Evolutionary conservation across 305 asterid genomes (phyloP).

Genomic region (Fraxinus dipetala): DNA sequence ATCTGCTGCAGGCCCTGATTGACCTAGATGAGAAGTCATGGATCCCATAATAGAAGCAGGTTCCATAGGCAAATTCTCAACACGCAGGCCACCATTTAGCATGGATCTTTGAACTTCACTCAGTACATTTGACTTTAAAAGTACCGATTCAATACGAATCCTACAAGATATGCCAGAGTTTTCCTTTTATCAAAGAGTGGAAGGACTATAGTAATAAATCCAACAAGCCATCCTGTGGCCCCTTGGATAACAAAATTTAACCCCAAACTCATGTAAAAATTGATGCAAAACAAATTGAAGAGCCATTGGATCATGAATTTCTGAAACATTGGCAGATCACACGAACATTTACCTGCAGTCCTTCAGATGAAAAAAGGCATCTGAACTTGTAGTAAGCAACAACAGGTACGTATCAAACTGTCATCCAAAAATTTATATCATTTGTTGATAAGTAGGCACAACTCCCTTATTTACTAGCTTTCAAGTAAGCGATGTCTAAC

Average conservation of each 20-base stretch:
- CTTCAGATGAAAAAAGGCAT: constrained; percentile 84
- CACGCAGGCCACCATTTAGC: constrained; percentile 82
- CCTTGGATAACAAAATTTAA: background rate
- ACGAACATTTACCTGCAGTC: constrained; percentile 75
- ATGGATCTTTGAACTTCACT: constrained; percentile 89
- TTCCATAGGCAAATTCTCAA: constrained; percentile 68
- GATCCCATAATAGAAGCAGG: constrained; percentile 59
- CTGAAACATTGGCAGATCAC: constrained; percentile 16
- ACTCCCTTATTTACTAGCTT: background rate
- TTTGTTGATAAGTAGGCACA: constrained; percentile 15
- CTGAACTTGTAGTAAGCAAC: constrained; percentile 84
- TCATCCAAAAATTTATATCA: constrained; percentile 25
- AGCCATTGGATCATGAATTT: constrained; percentile 12
- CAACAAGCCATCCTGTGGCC: constrained; percentile 18
- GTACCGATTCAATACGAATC: constrained; percentile 77
- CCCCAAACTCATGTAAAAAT: background rate
- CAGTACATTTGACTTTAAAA: constrained; percentile 79
- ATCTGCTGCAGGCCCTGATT: constrained; percentile 45
- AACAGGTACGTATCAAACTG: constrained; percentile 88
- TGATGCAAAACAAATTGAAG: constrained; percentile 10
- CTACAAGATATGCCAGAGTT: constrained; percentile 41
- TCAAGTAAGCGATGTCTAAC: background rate
- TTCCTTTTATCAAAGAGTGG: constrained; percentile 26
- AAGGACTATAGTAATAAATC: background rate
- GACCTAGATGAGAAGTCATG: constrained; percentile 55